Evolutionary conservation across 1,284 basidiomycete species (phyloP).

Genomic region (Cutaneotrichosporon cavernicola): DNA sequence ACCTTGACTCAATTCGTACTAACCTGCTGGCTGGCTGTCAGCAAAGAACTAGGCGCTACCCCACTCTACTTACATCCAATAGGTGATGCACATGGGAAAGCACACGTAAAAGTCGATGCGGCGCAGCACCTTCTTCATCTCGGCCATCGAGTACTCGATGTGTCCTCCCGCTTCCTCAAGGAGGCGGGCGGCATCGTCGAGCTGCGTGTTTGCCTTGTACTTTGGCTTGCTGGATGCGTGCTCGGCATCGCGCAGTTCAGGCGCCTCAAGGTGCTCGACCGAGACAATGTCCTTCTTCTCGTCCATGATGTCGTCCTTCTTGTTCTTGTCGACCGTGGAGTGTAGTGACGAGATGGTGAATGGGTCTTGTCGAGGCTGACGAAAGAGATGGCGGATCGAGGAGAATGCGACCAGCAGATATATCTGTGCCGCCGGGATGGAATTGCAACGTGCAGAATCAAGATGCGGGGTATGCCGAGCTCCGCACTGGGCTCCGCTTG

Average conservation of each 20-base stretch:
- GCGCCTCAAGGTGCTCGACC: slow-evolving; percentile 9
- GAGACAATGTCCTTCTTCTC: slow-evolving; percentile 8
- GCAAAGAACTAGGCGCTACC: not conserved
- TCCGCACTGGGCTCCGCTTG: not conserved
- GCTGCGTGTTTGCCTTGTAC: slow-evolving; percentile 20
- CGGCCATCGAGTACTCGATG: slow-evolving; percentile 16
- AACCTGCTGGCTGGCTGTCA: slow-evolving; percentile 19
- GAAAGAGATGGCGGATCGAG: too few species aligned
- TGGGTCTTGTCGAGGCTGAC: too few species aligned
- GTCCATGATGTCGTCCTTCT: not conserved
- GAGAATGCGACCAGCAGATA: not conserved
- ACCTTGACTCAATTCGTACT: not conserved
- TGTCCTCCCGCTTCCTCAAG: slow-evolving; percentile 21
- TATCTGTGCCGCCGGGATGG: not conserved
- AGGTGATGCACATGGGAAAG: slow-evolving; percentile 24
- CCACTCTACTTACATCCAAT: slow-evolving; percentile 14
- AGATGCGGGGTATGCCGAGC: not conserved
- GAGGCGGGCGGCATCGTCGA: slow-evolving; percentile 26
- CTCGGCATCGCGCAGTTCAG: slow-evolving; percentile 4
- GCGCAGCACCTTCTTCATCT: slow-evolving; percentile 20
- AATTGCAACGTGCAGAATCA: not conserved
- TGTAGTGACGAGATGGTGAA: not conserved
- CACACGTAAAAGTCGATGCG: slow-evolving; percentile 24
- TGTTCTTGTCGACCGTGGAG: not conserved
- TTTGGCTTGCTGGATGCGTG: slow-evolving; percentile 6